Conservation (phyloP, 306 rosid species). For the Delonix regia region DNA sequence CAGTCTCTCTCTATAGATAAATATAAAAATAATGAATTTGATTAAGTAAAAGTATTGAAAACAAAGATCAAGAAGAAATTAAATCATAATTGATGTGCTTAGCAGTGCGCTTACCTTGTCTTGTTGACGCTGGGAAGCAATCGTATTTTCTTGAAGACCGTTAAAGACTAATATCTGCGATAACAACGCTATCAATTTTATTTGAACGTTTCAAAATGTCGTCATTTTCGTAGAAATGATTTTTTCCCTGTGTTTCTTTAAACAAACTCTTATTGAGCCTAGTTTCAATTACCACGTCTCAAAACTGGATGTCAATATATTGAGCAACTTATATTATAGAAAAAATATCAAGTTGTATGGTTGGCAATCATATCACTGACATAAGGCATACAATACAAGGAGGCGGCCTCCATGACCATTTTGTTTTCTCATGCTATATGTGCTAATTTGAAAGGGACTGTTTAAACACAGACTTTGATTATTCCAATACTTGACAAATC, state of each 20-base stretch:
- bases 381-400: neutral
- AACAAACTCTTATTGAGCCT: neutral
- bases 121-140: conserved; percentile 43
- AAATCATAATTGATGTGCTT: neutral
- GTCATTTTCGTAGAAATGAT: neutral
- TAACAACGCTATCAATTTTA: neutral
- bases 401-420: neutral
- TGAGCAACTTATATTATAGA: no score
- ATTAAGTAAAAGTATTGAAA: neutral
- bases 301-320: neutral
- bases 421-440: no score
- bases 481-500: no score
- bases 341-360: no score
- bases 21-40: neutral
- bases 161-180: neutral
- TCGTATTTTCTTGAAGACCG: neutral
- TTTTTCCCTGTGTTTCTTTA: no score
- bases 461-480: no score
- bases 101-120: neutral
- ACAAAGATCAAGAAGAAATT: neutral
- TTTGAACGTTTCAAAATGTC: neutral
- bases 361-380: neutral
- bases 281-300: neutral
- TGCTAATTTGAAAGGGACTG: no score
- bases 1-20: no score